Base-by-base conservation (phyloP, 306 rosid species). In the Comarum palustre region DNA sequence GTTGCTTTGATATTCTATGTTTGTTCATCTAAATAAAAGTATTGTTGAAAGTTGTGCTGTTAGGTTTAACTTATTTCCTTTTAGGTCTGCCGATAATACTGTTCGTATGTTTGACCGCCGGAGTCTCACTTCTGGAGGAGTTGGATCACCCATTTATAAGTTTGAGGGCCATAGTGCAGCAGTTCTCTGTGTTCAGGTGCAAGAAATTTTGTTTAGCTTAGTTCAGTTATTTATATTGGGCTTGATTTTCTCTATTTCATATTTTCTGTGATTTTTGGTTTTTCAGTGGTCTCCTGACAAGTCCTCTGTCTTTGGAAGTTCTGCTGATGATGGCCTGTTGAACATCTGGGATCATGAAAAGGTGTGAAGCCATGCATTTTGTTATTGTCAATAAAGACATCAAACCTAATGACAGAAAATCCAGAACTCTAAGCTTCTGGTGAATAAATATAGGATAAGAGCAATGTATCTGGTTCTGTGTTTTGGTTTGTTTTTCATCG, bases 241-340 rank as follows among this genome's bases (percentile, higher is more conserved):
- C 62, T 34, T n/a, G 6, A 34, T 50, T 43, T 12, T 69, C 43
- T 25, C 19, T 20, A 3, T 45, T 6, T 51, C 51, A 36, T 39
- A 15, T 24, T 6, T 45, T 67, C 16, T 54, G 22, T 51, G 60
- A 0, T 48, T 29, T 22, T 57, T 36, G 14, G 25, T 68, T 51
- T 68, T 85, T 75, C 90, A 94, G 99, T 94, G 99, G 99, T 94
- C 87, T 71, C 99, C 99, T 15, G 96, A 94, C 83, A 94, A 91
- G 80, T 76, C 99, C 46, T 86, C 99, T 48, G 91, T 94, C 73
- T 94, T 94, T 85, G 99, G 99, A 81, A 94, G 99, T 73, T 88
- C 99, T 64, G 99, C 99, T 2, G 99, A 94, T 79, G 99, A 94
- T 77, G 99, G 99, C 45, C 73, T 94, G 70, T 79, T 94, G 15